Percentiles rank a stretch among this genome's conserved stretches.
Evolutionary conservation across 1,284 basidiomycete species (phyloP).

Genomic region (Termitomyces sp.): DNA sequence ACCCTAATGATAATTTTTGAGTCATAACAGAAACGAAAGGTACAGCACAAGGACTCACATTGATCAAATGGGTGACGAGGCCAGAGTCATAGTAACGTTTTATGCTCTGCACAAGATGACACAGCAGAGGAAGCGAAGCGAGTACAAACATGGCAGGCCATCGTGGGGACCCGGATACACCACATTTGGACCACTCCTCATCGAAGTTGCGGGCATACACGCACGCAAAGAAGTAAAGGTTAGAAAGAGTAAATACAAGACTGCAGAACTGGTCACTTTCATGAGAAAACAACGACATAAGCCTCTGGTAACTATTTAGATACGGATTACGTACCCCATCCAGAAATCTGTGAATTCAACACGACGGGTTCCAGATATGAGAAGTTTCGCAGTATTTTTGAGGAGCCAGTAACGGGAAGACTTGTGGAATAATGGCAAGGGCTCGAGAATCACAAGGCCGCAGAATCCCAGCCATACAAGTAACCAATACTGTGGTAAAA

Average conservation of each 20-base stretch:
- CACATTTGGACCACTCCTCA: slow-evolving; percentile 41
- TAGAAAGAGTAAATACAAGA: slow-evolving; percentile 68
- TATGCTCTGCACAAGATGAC: slow-evolving; percentile 82
- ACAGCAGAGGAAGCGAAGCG: slow-evolving; percentile 56
- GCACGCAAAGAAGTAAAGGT: slow-evolving; percentile 72
- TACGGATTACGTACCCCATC: slow-evolving; percentile 54
- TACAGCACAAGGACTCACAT: slow-evolving; percentile 42
- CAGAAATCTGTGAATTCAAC: slow-evolving; percentile 87
- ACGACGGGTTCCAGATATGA: slow-evolving; percentile 64
- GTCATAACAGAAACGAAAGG: not conserved
- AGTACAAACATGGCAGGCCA: slow-evolving; percentile 64
- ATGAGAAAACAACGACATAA: slow-evolving; percentile 18
- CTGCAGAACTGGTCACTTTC: slow-evolving; percentile 80
- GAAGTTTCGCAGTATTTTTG: slow-evolving; percentile 54
- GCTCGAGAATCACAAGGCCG: slow-evolving; percentile 65
- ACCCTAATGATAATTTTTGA: slow-evolving; percentile 41
- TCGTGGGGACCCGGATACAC: slow-evolving; percentile 32
- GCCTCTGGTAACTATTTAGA: not conserved
- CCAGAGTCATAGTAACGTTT: slow-evolving; percentile 81
- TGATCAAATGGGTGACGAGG: slow-evolving; percentile 77
- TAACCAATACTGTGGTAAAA: slow-evolving; percentile 72
- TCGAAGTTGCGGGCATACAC: slow-evolving; percentile 58
- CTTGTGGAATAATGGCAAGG: slow-evolving; percentile 65
- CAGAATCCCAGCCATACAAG: slow-evolving; percentile 77
- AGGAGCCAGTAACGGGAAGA: slow-evolving; percentile 79